Evolutionary conservation across 768 basidiomycete species (phyloP).

Genomic region (Termitomyces sp.): DNA sequence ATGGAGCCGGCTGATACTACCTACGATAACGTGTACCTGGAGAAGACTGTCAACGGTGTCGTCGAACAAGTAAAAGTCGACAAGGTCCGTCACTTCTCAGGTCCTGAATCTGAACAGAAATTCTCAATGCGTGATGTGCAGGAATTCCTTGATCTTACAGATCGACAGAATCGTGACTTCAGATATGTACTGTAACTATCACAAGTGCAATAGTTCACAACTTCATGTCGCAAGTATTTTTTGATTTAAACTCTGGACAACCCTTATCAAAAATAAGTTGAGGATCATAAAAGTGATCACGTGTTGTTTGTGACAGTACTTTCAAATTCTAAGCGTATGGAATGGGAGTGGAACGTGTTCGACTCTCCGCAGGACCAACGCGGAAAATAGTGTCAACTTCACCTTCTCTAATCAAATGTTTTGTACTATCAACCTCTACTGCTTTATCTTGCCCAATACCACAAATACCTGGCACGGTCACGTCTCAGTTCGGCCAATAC

Average conservation of each 20-base stretch:
- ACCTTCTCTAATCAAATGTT: neutral
- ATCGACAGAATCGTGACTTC: constrained; percentile 66
- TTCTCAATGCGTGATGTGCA: constrained; percentile 17
- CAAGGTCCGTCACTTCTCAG: constrained; percentile 42
- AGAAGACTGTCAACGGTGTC: constrained; percentile 47
- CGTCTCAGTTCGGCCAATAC: neutral
- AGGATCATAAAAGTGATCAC: neutral
- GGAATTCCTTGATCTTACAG: constrained; percentile 73
- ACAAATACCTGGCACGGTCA: too few relatives aligned
- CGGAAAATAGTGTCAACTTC: neutral
- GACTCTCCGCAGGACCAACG: too few relatives aligned
- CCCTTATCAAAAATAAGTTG: too few relatives aligned
- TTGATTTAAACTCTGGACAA: neutral
- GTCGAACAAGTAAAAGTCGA: constrained; percentile 52
- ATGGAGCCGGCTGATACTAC: constrained; percentile 43
- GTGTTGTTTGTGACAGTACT: neutral
- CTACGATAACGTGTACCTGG: constrained; percentile 60
- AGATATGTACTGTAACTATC: constrained; percentile 66
- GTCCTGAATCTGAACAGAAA: neutral
- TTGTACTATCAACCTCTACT: neutral
- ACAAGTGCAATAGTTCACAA: neutral
- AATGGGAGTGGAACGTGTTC: too few relatives aligned
- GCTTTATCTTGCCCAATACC: neutral
- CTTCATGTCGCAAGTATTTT: neutral
- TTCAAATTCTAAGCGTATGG: too few relatives aligned